Evolutionary conservation across 169 alveolate genomes (phyloP).

Genomic region (Plasmodium gonderi): DNA sequence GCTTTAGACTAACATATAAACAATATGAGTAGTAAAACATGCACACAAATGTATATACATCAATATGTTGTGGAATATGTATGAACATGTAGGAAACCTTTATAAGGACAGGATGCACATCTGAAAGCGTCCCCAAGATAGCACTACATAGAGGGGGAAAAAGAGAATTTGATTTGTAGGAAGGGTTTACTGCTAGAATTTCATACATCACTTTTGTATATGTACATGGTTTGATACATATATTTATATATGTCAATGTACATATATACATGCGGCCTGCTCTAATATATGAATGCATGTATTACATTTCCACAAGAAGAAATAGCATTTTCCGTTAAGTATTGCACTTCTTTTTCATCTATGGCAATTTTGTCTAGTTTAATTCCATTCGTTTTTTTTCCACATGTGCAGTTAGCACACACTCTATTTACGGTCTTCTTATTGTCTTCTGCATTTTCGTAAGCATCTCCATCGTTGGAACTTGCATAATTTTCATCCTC

Average conservation of each 20-base stretch:
- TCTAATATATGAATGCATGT: neutral
- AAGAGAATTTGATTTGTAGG: neutral
- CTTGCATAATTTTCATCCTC: conserved; percentile 19
- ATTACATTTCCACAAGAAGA: conserved; percentile 75
- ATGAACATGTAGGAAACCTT: conserved; percentile 26
- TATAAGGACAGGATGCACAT: conserved; percentile 73
- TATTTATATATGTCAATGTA: neutral
- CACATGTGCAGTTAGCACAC: conserved; percentile 74
- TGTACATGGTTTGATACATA: neutral
- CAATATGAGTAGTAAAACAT: neutral
- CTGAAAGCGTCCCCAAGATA: conserved; percentile 71
- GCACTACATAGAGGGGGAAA: conserved; percentile 7
- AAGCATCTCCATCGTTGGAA: conserved; percentile 48
- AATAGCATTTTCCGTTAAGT: conserved; percentile 52
- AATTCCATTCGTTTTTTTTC: conserved; percentile 25
- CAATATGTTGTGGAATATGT: neutral
- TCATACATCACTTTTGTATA: too few species aligned
- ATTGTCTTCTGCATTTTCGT: conserved; percentile 42
- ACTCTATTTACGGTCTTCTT: conserved; percentile 68
- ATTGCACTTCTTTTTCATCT: conserved; percentile 47
- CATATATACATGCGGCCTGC: neutral
- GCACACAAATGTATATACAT: neutral
- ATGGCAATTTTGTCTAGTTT: conserved; percentile 30
- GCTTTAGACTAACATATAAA: too few species aligned
- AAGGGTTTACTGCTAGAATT: too few species aligned